A percentile compares a stretch with the other conserved stretches of the same genome.
Evolutionary conservation across 208 protist genomes (phyloP).

Genomic region (Balamuthia mandrillaris): DNA sequence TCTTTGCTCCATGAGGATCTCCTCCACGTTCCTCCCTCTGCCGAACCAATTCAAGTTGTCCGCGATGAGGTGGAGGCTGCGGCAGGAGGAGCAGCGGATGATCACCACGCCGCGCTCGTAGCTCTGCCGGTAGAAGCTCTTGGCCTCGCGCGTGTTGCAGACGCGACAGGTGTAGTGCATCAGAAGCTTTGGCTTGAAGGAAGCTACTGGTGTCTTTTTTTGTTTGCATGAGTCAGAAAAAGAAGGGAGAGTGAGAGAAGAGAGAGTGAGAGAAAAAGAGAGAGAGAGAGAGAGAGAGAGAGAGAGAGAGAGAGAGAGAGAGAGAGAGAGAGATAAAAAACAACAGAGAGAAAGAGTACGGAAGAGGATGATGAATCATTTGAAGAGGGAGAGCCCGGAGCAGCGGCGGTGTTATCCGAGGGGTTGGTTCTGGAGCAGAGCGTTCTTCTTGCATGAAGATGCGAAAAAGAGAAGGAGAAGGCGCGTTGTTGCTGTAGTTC

Average conservation of each 20-base stretch:
- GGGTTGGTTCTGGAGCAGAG: neutral
- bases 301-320: neutral
- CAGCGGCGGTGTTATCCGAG: neutral
- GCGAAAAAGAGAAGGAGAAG: neutral
- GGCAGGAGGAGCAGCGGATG: slow-evolving; percentile 21
- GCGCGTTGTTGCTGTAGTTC: no score
- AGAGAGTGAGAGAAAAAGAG: neutral
- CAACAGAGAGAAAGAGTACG: neutral
- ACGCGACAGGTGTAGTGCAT: slow-evolving; percentile 4
- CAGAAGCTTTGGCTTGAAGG: slow-evolving; percentile 14
- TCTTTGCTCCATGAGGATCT: neutral
- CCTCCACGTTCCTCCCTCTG: slow-evolving; percentile 26
- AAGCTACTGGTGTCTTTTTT: neutral
- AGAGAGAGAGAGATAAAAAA: neutral
- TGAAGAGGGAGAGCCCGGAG: neutral
- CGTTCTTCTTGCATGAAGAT: neutral
- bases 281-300: neutral
- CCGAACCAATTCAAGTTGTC: slow-evolving; percentile 55
- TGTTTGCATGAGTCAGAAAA: neutral
- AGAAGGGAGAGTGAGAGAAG: neutral
- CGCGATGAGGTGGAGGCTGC: slow-evolving; percentile 47
- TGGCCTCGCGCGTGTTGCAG: neutral
- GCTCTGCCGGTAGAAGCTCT: neutral
- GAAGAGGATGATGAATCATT: neutral
- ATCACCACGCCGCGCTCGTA: slow-evolving; percentile 43